Evolutionary conservation across 345 rosid genomes (phyloP).

Genomic region (Brassica carinata): DNA sequence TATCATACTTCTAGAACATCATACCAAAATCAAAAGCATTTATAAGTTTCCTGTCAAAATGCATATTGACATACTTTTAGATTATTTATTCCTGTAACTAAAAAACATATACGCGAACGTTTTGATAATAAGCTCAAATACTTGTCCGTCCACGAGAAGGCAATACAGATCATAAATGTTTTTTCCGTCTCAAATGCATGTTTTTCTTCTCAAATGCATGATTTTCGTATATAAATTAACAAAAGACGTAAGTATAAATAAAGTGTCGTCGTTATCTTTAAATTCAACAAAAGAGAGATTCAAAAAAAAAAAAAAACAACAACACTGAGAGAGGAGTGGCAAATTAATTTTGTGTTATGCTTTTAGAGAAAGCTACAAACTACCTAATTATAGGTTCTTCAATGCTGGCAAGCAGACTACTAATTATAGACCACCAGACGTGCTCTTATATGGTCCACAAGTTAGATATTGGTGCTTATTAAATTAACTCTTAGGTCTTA

Average conservation of each 20-base stretch:
- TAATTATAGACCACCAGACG: slow-evolving; percentile 43
- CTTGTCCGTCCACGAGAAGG: not conserved
- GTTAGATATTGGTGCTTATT: slow-evolving; percentile 39
- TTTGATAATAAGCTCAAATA: not conserved
- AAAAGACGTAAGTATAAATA: slow-evolving; percentile 1
- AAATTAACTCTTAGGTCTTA: slow-evolving; percentile 23
- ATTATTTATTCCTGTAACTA: not conserved
- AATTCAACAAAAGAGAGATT: not conserved
- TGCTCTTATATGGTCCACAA: slow-evolving; percentile 51
- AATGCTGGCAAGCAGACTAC: slow-evolving; percentile 32
- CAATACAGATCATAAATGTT: not conserved
- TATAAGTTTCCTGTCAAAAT: not conserved
- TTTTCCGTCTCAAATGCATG: not conserved
- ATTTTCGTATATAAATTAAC: not conserved
- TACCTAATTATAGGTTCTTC: slow-evolving; percentile 20
- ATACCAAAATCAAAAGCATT: not conserved
- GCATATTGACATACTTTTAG: not conserved
- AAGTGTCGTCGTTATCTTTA: not conserved
- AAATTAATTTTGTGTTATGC: not conserved
- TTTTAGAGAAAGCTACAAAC: slow-evolving; percentile 17
- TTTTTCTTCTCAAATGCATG: not conserved
- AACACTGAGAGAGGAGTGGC: slow-evolving; percentile 9
- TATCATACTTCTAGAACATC: slow-evolving; percentile 33
- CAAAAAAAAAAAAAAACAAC: not conserved
- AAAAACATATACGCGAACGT: not conserved